Evolutionary conservation across 208 protist genomes (phyloP), one percentile per base, ranked within the genome.

Genomic region (Acanthamoeba royreba): DNA sequence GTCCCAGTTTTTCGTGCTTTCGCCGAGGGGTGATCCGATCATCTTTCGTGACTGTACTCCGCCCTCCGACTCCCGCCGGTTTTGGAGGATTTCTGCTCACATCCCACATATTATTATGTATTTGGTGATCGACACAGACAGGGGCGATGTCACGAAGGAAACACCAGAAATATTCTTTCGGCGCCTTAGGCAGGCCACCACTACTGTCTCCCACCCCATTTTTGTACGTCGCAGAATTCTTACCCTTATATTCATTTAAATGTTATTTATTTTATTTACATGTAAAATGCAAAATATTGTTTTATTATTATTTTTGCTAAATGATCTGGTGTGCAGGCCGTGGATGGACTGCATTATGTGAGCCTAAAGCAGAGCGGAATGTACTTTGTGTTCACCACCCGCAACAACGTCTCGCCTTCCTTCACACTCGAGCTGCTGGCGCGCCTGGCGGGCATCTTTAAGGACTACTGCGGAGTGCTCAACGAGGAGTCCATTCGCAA

Each of bases 1-100:
- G 38, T 98, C 97, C 1, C 97, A 98, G 77, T 91, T 98, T 33
- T 98, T 98, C 85, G 96, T 98, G 40, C 92, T 99, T 9, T 98
- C 97, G 31, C 93, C 96, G 8, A 94, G 97, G 0, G 97, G 98
- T 7, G 98, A 98, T 47, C 97, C 95, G 93, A 95, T 98, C 28
- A 94, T 98, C 35, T 98, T 96, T 88, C 96, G 97, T 63, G 97
- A 98, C 91, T 98, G 94, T 95, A 90, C 40, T 13, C 0, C 47
- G 31, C 35, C 45, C 13, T 33, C 42, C 19, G 31, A 11, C 3
- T 52, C 52, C 22, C 63, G 17, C 4, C 3, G 42, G 13, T 38
- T 31, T 8, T 33, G 19, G 1, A 38, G 15, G 17, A 42, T 42
- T 42, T 38, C 52, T 61, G 17, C 52, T 61, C n/a, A n/a, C n/a